Conservation (phyloP, 2,329 filamentous ascomycete genomes). For the Pseudogymnoascus sp. region DNA sequence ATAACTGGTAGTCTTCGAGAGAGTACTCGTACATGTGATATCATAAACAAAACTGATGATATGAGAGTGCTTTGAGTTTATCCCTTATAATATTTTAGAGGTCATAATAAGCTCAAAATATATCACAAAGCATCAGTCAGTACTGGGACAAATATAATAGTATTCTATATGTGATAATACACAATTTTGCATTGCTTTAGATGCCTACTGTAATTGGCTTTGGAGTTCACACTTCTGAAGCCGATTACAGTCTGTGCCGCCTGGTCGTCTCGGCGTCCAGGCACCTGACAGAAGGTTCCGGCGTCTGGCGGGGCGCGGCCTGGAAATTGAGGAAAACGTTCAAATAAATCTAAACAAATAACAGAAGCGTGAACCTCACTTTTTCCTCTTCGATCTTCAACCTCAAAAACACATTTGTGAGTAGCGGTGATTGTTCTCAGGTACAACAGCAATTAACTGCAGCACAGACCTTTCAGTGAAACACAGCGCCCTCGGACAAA, state of each 20-base stretch:
- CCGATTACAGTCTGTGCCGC: neutral
- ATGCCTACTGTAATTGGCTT: neutral
- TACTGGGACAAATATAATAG: neutral
- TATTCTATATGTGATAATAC: neutral
- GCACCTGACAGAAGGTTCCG: neutral
- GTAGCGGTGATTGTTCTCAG: neutral
- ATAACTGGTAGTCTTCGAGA: neutral
- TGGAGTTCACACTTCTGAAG: neutral
- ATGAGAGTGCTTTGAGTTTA: neutral
- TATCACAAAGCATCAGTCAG: neutral
- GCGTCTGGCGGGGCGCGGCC: neutral
- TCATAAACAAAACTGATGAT: neutral
- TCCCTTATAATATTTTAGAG: neutral
- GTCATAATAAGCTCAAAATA: neutral
- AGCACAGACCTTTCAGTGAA: neutral
- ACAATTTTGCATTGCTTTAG: neutral
- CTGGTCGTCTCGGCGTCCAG: neutral
- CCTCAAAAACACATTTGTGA: neutral
- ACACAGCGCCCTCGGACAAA: neutral
- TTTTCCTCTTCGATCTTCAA: neutral
- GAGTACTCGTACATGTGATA: neutral
- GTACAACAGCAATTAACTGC: neutral
- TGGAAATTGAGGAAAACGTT: neutral
- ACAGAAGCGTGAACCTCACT: neutral
- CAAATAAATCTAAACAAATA: neutral